Base-by-base conservation (phyloP, 768 basidiomycete species). In the Leccinum boreale region DNA sequence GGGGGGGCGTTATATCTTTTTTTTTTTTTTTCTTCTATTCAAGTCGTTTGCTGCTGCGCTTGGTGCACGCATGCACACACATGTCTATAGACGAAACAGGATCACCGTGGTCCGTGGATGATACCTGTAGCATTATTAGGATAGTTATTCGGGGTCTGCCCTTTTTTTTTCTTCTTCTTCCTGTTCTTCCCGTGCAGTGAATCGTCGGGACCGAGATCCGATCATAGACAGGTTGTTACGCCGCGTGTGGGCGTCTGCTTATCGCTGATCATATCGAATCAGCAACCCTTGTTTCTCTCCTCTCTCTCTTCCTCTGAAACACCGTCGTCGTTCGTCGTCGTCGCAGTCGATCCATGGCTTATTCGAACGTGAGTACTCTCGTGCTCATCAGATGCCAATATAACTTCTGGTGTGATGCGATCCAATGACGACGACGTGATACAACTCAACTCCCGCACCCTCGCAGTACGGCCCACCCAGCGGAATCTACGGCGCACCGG, bases 111-210 rank as follows among this genome's bases (percentile, higher is more conserved):
- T 68, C 17, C 5, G 53, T 12, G 60, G 59, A 72, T 61, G 72
- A 73, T 73, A 72, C 72, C 70, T 73, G 72, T 72, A 68, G 68
- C 59, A 64, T 70, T 70, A 69, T 59, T 63, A 69, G 55, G 61
- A 64, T 72, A 64, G 60, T 63, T 68, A 69, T 59, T 64, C 55
- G 3, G 39, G 39, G 23, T 24, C 2, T 42, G 11, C 26, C 29
- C 29, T 29, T 29, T 29, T 29, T 29, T 35, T 36, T 9, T 1
- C 0, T 9, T 17, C 49, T 31, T 23, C 23, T 14, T 14, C n/a
- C 17, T 7, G 3, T 39, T 17, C 39, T 39, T 39, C 39, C 17
- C 31, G 31, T 31, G 31, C 31, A 33, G 31, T 31, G 31, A 17
- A n/a, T 8, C n/a, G 4, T 11, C n/a, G 42, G 42, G n/a, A 42